Evolutionary conservation across 1,284 basidiomycete species (phyloP).

Genomic region (Naganishia albida): DNA sequence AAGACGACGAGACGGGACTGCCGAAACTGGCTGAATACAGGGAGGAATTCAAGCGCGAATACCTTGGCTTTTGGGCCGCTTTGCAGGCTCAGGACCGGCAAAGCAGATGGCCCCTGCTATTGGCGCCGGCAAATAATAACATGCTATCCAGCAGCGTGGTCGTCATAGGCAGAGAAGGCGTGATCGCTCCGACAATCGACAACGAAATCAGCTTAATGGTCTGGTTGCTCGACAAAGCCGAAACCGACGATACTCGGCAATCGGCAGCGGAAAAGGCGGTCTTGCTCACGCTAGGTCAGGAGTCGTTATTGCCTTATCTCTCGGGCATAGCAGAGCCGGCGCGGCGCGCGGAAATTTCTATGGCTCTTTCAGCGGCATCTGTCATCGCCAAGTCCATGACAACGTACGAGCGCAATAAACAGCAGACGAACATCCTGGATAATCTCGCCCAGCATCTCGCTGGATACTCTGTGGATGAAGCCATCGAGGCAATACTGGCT

Average conservation of each 20-base stretch:
- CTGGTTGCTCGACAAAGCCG: slow-evolving; percentile 37
- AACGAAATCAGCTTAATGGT: slow-evolving; percentile 65
- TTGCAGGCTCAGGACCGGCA: slow-evolving; percentile 82
- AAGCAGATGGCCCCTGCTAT: slow-evolving; percentile 75
- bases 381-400: slow-evolving; percentile 18
- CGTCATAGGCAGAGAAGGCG: slow-evolving; percentile 74
- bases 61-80: slow-evolving; percentile 87
- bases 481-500: slow-evolving; percentile 4
- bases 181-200: slow-evolving; percentile 64
- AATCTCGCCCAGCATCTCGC: slow-evolving; percentile 6
- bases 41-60: slow-evolving; percentile 76
- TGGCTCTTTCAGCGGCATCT: slow-evolving; percentile 5
- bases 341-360: slow-evolving; percentile 3
- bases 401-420: slow-evolving; percentile 1
- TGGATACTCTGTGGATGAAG: slow-evolving; percentile 21
- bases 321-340: not conserved
- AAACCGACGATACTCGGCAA: slow-evolving; percentile 30
- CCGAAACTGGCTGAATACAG: slow-evolving; percentile 70
- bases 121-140: slow-evolving; percentile 53
- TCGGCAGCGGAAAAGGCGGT: slow-evolving; percentile 20
- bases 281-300: slow-evolving; percentile 1
- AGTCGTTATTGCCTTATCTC: slow-evolving; percentile 9
- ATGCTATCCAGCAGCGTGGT: slow-evolving; percentile 55
- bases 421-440: slow-evolving; percentile 19
- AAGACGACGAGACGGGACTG: slow-evolving; percentile 75